phyloP scores from a whole-genome alignment of 2,329 filamentous ascomycete species.

The Ascomycota sp. region DNA sequence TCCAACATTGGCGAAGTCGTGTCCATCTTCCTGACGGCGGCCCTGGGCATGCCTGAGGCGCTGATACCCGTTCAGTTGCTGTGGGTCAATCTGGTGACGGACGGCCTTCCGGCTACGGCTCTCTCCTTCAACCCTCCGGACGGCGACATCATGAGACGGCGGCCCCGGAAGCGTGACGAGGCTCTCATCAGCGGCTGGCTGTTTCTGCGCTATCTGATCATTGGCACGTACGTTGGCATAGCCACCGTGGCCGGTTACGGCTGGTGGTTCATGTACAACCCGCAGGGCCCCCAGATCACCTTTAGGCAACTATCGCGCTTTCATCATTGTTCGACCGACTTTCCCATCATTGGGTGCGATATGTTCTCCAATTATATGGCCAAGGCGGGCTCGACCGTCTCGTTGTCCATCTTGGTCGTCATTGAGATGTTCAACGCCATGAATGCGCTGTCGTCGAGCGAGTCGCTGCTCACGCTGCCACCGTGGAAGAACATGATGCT shows the following conservation, averaged over 20 bases:
- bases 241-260: conserved; percentile 93
- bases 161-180: conserved; percentile 82
- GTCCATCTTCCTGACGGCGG: conserved; percentile 94
- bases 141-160: conserved; percentile 89
- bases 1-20: conserved; percentile 99
- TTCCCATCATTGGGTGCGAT: conserved; percentile 73
- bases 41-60: conserved; percentile 91
- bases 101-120: conserved; percentile 88
- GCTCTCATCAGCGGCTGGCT: conserved; percentile 85
- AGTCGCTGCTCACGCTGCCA: conserved; percentile 79
- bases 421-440: conserved; percentile 99
- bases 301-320: conserved; percentile 84
- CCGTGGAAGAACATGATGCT: conserved; percentile 99
- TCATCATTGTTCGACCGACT: conserved; percentile 74
- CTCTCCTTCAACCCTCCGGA: conserved; percentile 98
- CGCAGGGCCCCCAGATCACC: conserved; percentile 70
- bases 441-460: conserved; percentile 90
- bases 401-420: conserved; percentile 76
- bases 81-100: conserved; percentile 97
- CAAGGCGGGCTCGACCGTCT: conserved; percentile 81
- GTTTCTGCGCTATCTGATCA: conserved; percentile 93
- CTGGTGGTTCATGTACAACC: conserved; percentile 99
- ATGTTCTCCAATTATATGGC: conserved; percentile 81
- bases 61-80: conserved; percentile 91
- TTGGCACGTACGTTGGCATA: conserved; percentile 83